phyloP scores from a whole-genome alignment of 2,329 filamentous ascomycete genomes.

The Colletotrichum shisoi region DNA sequence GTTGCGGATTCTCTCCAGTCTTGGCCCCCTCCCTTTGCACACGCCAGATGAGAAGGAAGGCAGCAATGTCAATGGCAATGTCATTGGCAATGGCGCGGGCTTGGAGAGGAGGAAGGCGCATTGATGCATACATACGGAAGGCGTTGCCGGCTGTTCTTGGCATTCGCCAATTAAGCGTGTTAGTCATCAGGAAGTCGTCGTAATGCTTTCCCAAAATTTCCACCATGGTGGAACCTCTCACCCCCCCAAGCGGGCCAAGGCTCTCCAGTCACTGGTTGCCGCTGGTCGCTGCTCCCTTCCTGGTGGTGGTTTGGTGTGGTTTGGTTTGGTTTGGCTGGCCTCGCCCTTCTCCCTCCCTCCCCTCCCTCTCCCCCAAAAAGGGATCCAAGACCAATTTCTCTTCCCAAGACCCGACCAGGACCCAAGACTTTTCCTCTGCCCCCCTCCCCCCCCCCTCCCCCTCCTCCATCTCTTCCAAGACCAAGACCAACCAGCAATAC shows the following conservation, averaged over 20 bases:
- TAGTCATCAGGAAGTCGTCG: slow-evolving; percentile 38
- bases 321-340: background rate
- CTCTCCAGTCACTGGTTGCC: background rate
- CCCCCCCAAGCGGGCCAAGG: background rate
- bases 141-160: slow-evolving; percentile 35
- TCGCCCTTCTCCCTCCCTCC: slow-evolving; percentile 10
- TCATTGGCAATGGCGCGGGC: background rate
- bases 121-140: slow-evolving; percentile 27
- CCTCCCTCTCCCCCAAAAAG: slow-evolving; percentile 6
- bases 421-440: slow-evolving; percentile 30
- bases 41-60: background rate
- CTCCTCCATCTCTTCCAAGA: background rate
- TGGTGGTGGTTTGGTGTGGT: too few relatives aligned
- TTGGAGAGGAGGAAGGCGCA: slow-evolving; percentile 18
- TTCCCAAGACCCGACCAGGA: slow-evolving; percentile 21
- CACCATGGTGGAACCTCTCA: slow-evolving; percentile 24
- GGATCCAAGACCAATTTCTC: slow-evolving; percentile 8
- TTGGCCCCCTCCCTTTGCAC: background rate
- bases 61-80: background rate
- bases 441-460: background rate
- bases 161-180: slow-evolving; percentile 9
- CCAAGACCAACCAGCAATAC: slow-evolving; percentile 13
- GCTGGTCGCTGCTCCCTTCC: background rate
- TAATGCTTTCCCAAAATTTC: slow-evolving; percentile 39
- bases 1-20: background rate